Evolutionary conservation across 352 stramenopile genomes (phyloP).

Genomic region (Globisporangium carolinianum): DNA sequence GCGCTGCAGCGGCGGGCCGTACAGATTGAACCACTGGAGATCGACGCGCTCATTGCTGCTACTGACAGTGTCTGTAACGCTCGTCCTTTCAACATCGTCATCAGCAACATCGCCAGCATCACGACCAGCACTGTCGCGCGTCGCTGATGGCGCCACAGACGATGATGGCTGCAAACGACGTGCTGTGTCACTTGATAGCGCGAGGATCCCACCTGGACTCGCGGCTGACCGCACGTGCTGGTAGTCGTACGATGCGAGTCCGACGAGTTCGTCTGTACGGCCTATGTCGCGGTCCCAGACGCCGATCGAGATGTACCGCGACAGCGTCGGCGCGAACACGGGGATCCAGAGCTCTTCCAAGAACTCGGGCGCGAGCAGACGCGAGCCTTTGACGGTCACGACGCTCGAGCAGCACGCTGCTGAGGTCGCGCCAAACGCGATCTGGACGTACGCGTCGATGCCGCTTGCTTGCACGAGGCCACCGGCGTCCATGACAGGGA

Average conservation of each 20-base stretch:
- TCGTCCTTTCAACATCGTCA: too few species aligned
- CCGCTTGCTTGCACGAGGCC: constrained; percentile 40
- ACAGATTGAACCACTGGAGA: constrained; percentile 79
- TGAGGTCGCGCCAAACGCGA: constrained; percentile 52
- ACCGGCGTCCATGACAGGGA: constrained; percentile 72
- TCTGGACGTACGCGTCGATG: constrained; percentile 80
- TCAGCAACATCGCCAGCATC: background rate
- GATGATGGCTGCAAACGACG: background rate
- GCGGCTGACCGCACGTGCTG: constrained; percentile 33
- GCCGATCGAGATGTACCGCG: constrained; percentile 57
- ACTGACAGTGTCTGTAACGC: background rate
- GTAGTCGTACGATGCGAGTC: constrained; percentile 65
- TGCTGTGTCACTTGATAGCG: background rate
- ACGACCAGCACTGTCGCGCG: background rate
- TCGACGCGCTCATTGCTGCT: constrained; percentile 16
- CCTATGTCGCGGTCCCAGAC: constrained; percentile 78
- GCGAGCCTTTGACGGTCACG: constrained; percentile 51
- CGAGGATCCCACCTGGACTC: constrained; percentile 20
- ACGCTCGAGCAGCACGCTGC: constrained; percentile 35
- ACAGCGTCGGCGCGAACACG: constrained; percentile 69
- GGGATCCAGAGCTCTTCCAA: constrained; percentile 85
- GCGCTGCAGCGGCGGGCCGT: constrained; percentile 63
- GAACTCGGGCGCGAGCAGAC: constrained; percentile 48
- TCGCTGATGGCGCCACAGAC: background rate
- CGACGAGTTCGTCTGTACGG: constrained; percentile 67